Evolutionary conservation across 2,329 filamentous ascomycete genomes (phyloP).

Genomic region (Diaporthe sp.): DNA sequence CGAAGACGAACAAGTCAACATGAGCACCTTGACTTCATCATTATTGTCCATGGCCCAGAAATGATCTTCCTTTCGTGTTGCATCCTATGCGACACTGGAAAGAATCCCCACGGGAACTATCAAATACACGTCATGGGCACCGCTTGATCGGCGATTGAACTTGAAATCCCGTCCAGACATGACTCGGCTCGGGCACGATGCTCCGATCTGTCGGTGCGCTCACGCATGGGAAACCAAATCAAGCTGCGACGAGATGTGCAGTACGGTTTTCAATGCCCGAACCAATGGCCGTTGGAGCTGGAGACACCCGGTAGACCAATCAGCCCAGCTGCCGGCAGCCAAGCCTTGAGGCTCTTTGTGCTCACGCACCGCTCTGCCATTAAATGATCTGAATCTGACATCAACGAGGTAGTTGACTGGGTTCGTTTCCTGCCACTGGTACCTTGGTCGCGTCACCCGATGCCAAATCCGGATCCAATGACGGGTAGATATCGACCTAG

Average conservation of each 20-base stretch:
- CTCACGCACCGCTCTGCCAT: neutral
- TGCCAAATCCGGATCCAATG: conserved; percentile 6
- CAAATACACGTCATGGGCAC: conserved; percentile 27
- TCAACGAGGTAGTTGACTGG: neutral
- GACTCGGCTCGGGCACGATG: conserved; percentile 10
- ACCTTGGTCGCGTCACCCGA: neutral
- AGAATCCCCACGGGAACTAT: neutral
- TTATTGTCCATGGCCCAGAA: neutral
- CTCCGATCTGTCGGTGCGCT: conserved; percentile 5
- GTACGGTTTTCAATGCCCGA: neutral
- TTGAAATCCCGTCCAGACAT: conserved; percentile 13
- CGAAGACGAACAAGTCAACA: neutral
- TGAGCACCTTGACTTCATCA: neutral
- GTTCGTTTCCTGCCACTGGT: neutral
- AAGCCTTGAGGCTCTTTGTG: conserved; percentile 27
- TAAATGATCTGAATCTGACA: neutral
- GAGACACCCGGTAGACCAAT: neutral
- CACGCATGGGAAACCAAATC: neutral
- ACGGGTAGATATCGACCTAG: conserved; percentile 22
- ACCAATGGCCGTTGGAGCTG: neutral
- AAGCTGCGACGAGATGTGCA: conserved; percentile 1
- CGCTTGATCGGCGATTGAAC: conserved; percentile 12
- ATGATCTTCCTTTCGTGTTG: conserved; percentile 1
- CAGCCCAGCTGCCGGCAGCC: neutral
- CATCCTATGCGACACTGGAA: neutral